These are phyloP conservation scores for Ciborinia camelliae DNA, from an alignment of 2,329 filamentous ascomycete genomes.

Conservation along the genomic window DNA sequence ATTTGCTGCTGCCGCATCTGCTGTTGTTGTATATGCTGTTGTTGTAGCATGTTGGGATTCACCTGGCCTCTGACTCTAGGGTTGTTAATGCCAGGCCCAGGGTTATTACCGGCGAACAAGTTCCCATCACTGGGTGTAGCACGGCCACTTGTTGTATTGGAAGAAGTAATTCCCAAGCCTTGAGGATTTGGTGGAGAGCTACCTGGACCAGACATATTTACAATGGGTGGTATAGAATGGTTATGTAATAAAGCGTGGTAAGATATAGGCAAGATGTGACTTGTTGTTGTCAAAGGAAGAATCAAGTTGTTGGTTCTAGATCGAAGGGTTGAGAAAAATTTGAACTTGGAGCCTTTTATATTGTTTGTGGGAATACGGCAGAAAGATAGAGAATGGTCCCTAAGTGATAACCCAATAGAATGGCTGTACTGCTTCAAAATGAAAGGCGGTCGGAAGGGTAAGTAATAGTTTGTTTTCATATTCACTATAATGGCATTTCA, in stretches of 20 bases:
- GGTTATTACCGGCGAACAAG: neutral
- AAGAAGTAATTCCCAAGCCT: slow-evolving; percentile 4
- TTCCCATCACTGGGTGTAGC: neutral
- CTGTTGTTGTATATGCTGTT: neutral
- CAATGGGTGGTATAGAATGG: neutral
- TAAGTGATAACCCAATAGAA: neutral
- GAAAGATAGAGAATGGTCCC: neutral
- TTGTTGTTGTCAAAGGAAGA: no score
- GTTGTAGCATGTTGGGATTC: neutral
- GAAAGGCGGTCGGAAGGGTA: neutral
- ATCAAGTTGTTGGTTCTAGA: neutral
- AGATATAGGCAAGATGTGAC: neutral
- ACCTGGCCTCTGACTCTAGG: neutral
- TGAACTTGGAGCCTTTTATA: neutral
- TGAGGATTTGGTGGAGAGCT: neutral
- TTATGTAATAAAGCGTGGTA: neutral
- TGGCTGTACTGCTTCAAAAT: neutral
- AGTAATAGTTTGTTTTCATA: neutral
- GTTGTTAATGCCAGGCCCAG: neutral
- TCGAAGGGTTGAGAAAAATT: neutral
- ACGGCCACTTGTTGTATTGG: neutral
- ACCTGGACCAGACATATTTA: neutral
- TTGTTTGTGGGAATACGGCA: neutral
- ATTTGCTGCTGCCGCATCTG: neutral
- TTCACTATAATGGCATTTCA: neutral